Evolutionary conservation across 495 filamentous ascomycete genomes (phyloP).

Genomic region (Penicillium tannophilum): DNA sequence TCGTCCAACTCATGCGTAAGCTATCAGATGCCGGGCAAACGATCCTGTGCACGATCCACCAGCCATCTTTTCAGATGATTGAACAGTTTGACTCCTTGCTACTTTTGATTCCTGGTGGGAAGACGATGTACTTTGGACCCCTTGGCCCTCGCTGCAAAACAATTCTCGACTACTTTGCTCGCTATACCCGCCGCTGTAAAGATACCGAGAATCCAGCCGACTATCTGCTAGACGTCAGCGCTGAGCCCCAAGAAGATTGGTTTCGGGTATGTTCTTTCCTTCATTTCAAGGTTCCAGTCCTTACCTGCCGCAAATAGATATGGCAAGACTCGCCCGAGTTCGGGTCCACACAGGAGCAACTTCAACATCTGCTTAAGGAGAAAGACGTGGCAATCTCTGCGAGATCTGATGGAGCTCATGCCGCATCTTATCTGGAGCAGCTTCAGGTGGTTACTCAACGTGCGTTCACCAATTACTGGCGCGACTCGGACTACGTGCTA

Average conservation of each 20-base stretch:
- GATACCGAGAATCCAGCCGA: not conserved
- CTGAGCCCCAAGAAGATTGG: not conserved
- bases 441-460: constrained; percentile 8
- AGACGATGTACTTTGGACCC: constrained; percentile 57
- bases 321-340: constrained; percentile 3
- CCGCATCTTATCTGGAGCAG: constrained; percentile 12
- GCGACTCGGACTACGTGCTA: constrained; percentile 11
- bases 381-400: not conserved
- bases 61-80: constrained; percentile 46
- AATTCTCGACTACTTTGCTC: constrained; percentile 53
- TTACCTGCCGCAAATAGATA: not conserved
- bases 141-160: constrained; percentile 48
- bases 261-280: not conserved
- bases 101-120: constrained; percentile 52
- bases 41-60: constrained; percentile 68
- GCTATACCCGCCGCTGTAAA: constrained; percentile 14
- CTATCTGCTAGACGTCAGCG: not conserved
- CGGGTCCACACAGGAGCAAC: not conserved
- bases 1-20: constrained; percentile 67
- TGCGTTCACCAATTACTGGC: constrained; percentile 15
- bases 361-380: not conserved
- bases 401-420: constrained; percentile 9
- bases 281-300: not conserved
- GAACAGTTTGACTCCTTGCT: constrained; percentile 59
- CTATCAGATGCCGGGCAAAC: constrained; percentile 58